Evolutionary conservation across 2,329 filamentous ascomycete species (phyloP).

Genomic region (Ascochyta clinopodiicola): DNA sequence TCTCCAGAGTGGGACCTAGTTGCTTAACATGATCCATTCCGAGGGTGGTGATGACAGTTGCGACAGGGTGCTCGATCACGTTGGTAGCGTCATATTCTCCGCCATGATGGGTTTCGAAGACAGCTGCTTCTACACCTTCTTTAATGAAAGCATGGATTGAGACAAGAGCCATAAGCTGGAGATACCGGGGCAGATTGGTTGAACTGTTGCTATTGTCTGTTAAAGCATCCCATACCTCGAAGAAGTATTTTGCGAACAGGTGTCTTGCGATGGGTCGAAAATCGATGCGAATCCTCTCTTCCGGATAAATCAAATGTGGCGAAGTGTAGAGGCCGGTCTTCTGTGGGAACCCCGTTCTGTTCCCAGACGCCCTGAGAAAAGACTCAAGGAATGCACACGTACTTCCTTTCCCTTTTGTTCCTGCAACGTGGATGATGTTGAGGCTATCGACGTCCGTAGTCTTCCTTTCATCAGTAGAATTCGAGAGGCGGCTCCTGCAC

Average conservation of each 20-base stretch:
- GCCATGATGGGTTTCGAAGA: slow-evolving; percentile 72
- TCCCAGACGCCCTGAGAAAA: slow-evolving; percentile 63
- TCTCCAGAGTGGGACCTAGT: slow-evolving; percentile 67
- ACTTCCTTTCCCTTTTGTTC: slow-evolving; percentile 79
- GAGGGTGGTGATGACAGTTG: slow-evolving; percentile 68
- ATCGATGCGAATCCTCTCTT: slow-evolving; percentile 50
- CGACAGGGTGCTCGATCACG: slow-evolving; percentile 64
- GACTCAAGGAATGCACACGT: slow-evolving; percentile 72
- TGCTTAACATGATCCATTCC: slow-evolving; percentile 72
- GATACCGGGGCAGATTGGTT: slow-evolving; percentile 67
- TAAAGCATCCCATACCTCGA: slow-evolving; percentile 55
- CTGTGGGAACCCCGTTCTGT: slow-evolving; percentile 26
- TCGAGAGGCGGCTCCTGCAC: too few relatives aligned
- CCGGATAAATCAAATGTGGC: slow-evolving; percentile 64
- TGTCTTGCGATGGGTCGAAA: slow-evolving; percentile 30
- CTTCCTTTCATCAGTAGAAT: too few relatives aligned
- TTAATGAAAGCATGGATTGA: slow-evolving; percentile 70
- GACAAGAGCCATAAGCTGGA: slow-evolving; percentile 62
- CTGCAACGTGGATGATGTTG: slow-evolving; percentile 69
- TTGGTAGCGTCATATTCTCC: slow-evolving; percentile 66
- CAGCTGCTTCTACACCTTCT: slow-evolving; percentile 67
- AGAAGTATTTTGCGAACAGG: slow-evolving; percentile 56
- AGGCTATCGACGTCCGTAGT: not conserved
- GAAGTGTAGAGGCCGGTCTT: slow-evolving; percentile 72
- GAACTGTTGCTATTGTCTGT: slow-evolving; percentile 59